phyloP scores from a whole-genome alignment of 2,329 filamentous ascomycete genomes.

The Fusarium sp. region DNA sequence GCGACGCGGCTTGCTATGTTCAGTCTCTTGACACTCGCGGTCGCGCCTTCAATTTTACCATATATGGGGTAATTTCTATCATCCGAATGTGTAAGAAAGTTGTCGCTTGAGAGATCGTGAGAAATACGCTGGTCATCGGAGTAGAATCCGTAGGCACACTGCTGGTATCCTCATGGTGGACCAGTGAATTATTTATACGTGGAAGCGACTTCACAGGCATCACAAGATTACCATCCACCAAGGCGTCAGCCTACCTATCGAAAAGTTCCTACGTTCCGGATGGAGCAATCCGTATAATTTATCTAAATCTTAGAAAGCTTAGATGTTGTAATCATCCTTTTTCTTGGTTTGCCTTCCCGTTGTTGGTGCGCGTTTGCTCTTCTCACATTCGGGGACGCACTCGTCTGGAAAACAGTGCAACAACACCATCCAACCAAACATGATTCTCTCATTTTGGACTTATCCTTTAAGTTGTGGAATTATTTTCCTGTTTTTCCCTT shows the following conservation, averaged over 20 bases:
- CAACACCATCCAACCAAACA: neutral
- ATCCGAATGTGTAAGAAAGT: neutral
- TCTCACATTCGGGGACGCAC: neutral
- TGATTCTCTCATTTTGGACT: neutral
- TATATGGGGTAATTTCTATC: rapidly evolving
- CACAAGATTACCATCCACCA: neutral
- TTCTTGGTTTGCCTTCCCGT: neutral
- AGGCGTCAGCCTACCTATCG: neutral
- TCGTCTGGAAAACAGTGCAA: neutral
- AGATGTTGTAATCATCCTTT: neutral
- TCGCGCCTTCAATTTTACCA: rapidly evolving
- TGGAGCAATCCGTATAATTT: neutral
- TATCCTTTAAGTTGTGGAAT: neutral
- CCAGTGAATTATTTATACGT: neutral
- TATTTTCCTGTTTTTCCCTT: too few species aligned
- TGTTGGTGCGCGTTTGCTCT: neutral
- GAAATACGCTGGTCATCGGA: neutral
- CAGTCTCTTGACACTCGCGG: neutral
- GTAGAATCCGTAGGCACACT: rapidly evolving
- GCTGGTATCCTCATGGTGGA: neutral
- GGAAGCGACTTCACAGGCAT: neutral
- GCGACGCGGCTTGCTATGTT: too few species aligned
- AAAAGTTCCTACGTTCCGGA: rapidly evolving
- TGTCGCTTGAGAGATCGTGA: too few species aligned
- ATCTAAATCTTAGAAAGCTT: neutral